phyloP scores from a whole-genome alignment of 768 basidiomycete genomes.

The Podaxis sp. region DNA sequence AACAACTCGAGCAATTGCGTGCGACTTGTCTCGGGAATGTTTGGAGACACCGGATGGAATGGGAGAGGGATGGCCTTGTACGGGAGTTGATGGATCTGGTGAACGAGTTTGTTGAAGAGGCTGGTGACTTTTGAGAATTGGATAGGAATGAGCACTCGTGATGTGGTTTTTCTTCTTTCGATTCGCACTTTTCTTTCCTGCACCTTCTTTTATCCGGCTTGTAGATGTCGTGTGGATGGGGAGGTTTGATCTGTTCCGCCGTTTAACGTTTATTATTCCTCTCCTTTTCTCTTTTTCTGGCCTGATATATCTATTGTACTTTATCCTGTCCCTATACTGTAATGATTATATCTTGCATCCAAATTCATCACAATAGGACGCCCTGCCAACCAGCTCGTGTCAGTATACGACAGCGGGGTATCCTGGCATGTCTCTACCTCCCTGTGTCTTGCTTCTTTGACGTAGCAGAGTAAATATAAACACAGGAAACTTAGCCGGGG shows the following conservation, averaged over 20 bases:
- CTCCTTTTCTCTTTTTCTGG: not conserved
- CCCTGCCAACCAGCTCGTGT: too few relatives aligned
- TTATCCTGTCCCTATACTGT: not conserved
- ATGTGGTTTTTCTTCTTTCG: not conserved
- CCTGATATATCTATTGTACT: not conserved
- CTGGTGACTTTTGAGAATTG: constrained; percentile 27
- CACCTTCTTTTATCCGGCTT: not conserved
- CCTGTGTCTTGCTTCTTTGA: too few relatives aligned
- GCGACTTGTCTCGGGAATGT: constrained; percentile 77
- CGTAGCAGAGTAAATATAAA: too few relatives aligned
- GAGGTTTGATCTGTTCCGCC: not conserved
- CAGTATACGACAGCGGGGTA: too few relatives aligned
- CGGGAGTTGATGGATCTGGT: constrained; percentile 57
- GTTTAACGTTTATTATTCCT: not conserved
- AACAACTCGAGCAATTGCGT: constrained; percentile 92
- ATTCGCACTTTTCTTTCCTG: not conserved
- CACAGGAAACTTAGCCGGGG: too few relatives aligned
- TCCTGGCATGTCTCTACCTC: too few relatives aligned
- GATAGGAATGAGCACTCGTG: not conserved
- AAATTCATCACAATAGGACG: too few relatives aligned
- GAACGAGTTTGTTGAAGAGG: constrained; percentile 66
- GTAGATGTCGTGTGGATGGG: not conserved
- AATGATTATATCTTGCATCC: not conserved
- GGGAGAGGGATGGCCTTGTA: constrained; percentile 76
- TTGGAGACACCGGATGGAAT: constrained; percentile 82